Base-by-base conservation (phyloP, 345 rosid genomes). In the Tarenaya hassleriana region DNA sequence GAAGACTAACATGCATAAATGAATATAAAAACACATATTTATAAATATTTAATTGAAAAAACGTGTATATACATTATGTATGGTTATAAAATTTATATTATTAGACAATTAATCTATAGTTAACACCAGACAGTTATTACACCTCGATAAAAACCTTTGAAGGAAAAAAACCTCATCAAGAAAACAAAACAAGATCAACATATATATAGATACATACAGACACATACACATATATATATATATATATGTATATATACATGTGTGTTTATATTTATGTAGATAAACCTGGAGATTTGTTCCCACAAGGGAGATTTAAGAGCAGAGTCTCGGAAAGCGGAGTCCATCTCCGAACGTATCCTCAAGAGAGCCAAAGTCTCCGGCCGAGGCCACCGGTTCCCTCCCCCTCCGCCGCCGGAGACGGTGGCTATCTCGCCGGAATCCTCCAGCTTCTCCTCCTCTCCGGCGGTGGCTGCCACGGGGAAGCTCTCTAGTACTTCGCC, bases 301-400 rank as follows among this genome's bases (percentile, higher is more conserved):
- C 81, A 80, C 4, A 76, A 42, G 34, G 86, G 80, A 64, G 86
- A 78, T 66, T 86, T 86, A 16, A 66, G 79, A 67, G 82, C 70
- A 4, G 95, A 77, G 43, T 86, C 95, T 14, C 88, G 77, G 53
- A 86, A 83, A 20, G 64, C 60, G 38, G 72, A 75, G 55, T 78
- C 86, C 95, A 83, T 83, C 51, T 78, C 82, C 4, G 86, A 78
- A 64, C 95, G 76, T 68, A 83, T 78, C 61, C 69, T 75, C 68
- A 86, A 57, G 2, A 86, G 62, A 16, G 88, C 88, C 68, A 86
- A 63, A 61, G 95, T 75, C 64, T 86, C 86, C 50, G 80, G 84
- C 41, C 84, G 64, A 0, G 95, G 92, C 95, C 95, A 86, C 55
- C 95, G 78, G 72, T 77, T 83, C 1, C 91, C 95, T 6, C 83